A percentile compares a stretch with the other conserved stretches of the same genome.
Evolutionary conservation across 2,329 filamentous ascomycete species (phyloP).

Genomic region (Biscogniauxia marginata): DNA sequence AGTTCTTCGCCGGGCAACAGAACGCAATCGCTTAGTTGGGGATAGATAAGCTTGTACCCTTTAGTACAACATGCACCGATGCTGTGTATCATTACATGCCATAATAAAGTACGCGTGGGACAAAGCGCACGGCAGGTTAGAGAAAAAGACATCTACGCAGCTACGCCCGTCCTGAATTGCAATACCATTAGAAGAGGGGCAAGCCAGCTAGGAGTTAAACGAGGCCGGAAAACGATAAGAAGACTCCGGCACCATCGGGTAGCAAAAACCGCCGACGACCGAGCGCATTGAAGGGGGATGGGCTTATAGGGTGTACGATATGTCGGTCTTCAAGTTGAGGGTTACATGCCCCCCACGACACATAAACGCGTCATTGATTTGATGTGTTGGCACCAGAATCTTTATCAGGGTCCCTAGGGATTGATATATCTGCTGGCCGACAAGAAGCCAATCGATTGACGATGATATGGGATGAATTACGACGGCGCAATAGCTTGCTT

Average conservation of each 20-base stretch:
- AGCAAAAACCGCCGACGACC: neutral
- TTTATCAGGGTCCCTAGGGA: neutral
- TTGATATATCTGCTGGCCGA: neutral
- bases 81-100: neutral
- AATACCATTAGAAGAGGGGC: neutral
- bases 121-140: neutral
- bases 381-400: neutral
- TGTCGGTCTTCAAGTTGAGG: neutral
- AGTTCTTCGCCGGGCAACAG: slow-evolving; percentile 53
- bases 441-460: neutral
- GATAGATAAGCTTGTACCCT: neutral
- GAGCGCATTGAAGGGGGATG: no score
- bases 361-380: slow-evolving; percentile 4
- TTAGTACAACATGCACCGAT: neutral
- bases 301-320: no score
- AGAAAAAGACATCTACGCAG: neutral
- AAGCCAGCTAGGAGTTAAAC: neutral
- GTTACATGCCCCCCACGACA: neutral
- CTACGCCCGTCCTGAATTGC: neutral
- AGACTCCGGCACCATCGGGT: neutral
- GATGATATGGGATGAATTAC: neutral
- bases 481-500: neutral
- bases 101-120: neutral
- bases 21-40: slow-evolving; percentile 21
- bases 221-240: neutral